Base-by-base conservation (phyloP, 179 eudicot genomes). In the Silene coronaria region DNA sequence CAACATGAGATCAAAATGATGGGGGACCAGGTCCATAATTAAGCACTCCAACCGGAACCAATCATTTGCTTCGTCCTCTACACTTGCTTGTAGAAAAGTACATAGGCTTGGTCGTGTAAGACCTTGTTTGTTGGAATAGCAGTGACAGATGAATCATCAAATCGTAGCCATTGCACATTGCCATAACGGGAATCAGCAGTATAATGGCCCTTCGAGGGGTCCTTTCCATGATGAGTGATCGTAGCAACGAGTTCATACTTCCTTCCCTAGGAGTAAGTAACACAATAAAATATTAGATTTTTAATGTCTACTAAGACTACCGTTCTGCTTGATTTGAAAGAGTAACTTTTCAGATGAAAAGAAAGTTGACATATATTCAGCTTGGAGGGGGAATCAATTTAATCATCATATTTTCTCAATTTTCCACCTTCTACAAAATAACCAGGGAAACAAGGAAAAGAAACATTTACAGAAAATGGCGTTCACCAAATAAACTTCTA, bases 81-180 rank as follows among this genome's bases (percentile, higher is more conserved):
- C 19, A 82, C 84, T 82, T 85, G 88, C 78, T 76, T 78, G 81
- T 85, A 89, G 90, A 94, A 91, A 68, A 94, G 97, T 60, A 91
- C 91, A 30, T 91, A 90, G 13, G 97, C 97, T 75, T 91, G 97
- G 73, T 90, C 94, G 72, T 89, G 97, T 74, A 94, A 82, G 58
- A 94, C 91, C 87, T 84, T 90, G 81, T 76, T 89, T 28, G 85
- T 81, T 42, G 87, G 82, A 32, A 94, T 84, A 71, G 85, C 81
- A 62, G 73, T 82, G 16, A 92, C 93, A 32, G 90, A 89, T 30
- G 97, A 86, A 74, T 94, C 98, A 76, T 91, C 97, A 74, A 90
- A 94, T 22, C 91, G 84, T 73, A 94, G 75, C 97, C 97, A 92
- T 70, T 88, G 90, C 48, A 90, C 91, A 69, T 85, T 85, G 9